Evolutionary conservation across 2,329 filamentous ascomycete genomes (phyloP), one percentile per base, ranked within the genome.

Genomic region (Aspergillus candidus): DNA sequence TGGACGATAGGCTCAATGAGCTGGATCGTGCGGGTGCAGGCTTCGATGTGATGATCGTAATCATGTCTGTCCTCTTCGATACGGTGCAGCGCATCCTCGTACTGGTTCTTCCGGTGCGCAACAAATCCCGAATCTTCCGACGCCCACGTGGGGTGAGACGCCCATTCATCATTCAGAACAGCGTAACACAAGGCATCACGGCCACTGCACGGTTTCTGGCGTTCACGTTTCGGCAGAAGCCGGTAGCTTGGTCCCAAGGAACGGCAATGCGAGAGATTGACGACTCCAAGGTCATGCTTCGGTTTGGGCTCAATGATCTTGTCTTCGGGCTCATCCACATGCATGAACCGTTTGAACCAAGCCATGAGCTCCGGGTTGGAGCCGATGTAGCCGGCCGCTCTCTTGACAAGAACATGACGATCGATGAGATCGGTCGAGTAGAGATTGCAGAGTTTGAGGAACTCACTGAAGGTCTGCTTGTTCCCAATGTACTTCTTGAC

Each of bases 1-100:
- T 94, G 89, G 1, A 88, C 89, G 46, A 97, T 88, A 0, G 93
- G 93, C 63, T 97, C 91, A 33, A 98, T 80, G 4, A 98, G 82
- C 67, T 97, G 93, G 47, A 98, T 94, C 39, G 93, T 96, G 55
- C 94, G 90, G 48, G 86, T 80, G 60, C 93, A 95, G 7, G 88
- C 87, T 69, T 98, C 93, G 41, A 98, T 97, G 62, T 96, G 93
- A 70, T 94, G 95, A 66, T 98, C 93, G 58, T 98, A 98, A 62
- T 98, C 93, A 61, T 98, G 93, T 4, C 93, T 86, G 65, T 98
- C 93, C 67, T 98, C 93, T 67, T 98, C 93, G 48, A 98, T 96
- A 14, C 93, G 79, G 62, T 98, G 93, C 7, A 98, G 79, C 29
- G 86, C 86, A 66, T 98, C 93, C 65, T 98, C 93, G 52, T 86